Conservation (phyloP, 306 rosid species). For the Cicer arietinum region DNA sequence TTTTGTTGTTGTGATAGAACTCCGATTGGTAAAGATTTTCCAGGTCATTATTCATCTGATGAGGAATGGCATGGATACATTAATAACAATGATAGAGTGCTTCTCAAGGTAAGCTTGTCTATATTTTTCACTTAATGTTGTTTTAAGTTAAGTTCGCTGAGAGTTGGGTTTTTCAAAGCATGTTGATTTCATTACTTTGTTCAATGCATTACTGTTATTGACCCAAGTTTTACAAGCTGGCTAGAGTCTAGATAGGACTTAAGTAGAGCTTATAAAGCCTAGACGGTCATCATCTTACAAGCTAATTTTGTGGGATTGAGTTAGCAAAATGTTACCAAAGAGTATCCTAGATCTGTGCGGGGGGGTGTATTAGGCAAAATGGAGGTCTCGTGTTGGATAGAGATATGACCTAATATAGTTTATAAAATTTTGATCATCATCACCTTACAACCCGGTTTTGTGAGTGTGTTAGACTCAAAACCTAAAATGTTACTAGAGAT, state of each 20-base stretch:
- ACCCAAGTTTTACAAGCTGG: background rate
- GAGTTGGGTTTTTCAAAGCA: constrained; percentile 13
- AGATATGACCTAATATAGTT: background rate
- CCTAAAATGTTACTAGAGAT: background rate
- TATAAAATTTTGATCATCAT: background rate
- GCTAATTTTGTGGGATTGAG: background rate
- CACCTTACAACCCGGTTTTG: background rate
- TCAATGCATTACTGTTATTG: background rate
- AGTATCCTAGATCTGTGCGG: background rate
- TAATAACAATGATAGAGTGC: constrained; percentile 89
- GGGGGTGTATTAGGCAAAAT: background rate
- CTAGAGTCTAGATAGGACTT: background rate
- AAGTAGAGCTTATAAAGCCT: background rate
- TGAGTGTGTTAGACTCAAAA: background rate
- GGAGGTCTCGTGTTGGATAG: background rate
- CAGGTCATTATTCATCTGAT: constrained; percentile 77
- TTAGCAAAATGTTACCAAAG: background rate
- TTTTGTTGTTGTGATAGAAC: constrained; percentile 56
- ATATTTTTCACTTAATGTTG: constrained; percentile 3
- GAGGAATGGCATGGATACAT: constrained; percentile 98
- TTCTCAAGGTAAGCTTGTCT: constrained; percentile 70
- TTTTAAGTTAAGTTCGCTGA: constrained; percentile 9
- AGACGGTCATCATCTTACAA: background rate
- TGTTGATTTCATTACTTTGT: background rate
- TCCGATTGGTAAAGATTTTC: constrained; percentile 65